Evolutionary conservation across 2,329 filamentous ascomycete species (phyloP).

Genomic region (Thielaviopsis euricoi): DNA sequence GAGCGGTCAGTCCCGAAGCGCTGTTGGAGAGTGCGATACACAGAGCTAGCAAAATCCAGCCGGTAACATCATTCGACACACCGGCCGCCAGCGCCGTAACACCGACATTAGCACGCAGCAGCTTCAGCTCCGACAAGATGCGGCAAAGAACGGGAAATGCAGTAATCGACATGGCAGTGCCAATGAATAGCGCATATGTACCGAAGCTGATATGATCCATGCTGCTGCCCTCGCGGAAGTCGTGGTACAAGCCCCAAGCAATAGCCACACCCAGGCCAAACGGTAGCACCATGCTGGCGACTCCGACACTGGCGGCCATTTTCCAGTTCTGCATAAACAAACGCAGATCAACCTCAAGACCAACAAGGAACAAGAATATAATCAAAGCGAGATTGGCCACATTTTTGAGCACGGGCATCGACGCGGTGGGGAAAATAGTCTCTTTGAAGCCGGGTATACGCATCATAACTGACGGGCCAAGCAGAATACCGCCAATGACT

Average conservation of each 20-base stretch:
- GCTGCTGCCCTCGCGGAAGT: constrained; percentile 39
- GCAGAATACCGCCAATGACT: constrained; percentile 67
- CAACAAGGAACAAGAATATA: constrained; percentile 75
- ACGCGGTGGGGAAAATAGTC: constrained; percentile 59
- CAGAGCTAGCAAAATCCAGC: constrained; percentile 79
- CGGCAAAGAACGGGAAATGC: constrained; percentile 83
- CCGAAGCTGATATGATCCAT: constrained; percentile 30
- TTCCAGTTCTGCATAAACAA: constrained; percentile 68
- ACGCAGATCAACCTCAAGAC: constrained; percentile 69
- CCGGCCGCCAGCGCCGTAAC: constrained; percentile 81
- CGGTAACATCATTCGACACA: constrained; percentile 69
- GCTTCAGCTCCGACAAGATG: constrained; percentile 79
- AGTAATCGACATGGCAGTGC: constrained; percentile 85
- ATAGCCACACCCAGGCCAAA: constrained; percentile 71
- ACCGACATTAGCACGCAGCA: constrained; percentile 68
- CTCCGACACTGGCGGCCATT: constrained; percentile 58
- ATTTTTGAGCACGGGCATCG: constrained; percentile 39
- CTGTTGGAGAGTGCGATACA: constrained; percentile 90
- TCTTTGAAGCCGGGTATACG: constrained; percentile 62
- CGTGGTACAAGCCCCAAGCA: constrained; percentile 62
- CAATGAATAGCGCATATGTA: constrained; percentile 57
- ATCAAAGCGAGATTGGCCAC: constrained; percentile 65
- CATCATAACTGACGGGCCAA: constrained; percentile 79
- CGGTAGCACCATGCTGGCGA: constrained; percentile 65
- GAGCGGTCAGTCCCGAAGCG: constrained; percentile 59